A percentile compares a stretch with the other conserved stretches of the same genome.
Conservation (phyloP, 192 early-diverging fungal genomes). For the Backusella mclennaniae region DNA sequence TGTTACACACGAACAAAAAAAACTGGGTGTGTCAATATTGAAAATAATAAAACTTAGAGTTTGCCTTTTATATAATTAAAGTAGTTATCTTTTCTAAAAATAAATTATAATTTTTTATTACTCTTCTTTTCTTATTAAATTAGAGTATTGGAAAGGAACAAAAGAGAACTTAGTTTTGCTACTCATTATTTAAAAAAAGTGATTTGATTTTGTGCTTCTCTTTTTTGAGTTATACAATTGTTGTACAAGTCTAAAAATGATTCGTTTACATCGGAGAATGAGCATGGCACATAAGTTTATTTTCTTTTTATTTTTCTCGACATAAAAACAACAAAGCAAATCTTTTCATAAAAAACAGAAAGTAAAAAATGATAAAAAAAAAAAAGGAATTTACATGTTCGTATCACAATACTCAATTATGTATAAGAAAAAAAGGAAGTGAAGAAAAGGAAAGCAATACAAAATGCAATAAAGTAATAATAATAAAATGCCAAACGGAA, state of each 20-base stretch:
- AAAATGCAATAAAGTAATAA: not conserved
- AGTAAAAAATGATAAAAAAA: not conserved
- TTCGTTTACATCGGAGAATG: not conserved
- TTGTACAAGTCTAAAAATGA: not conserved
- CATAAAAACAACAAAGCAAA: not conserved
- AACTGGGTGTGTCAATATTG: not conserved
- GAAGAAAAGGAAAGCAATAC: not conserved
- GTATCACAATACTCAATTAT: not conserved
- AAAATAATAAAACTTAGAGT: not conserved
- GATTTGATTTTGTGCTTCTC: conserved; percentile 6
- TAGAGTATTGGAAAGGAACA: not conserved
- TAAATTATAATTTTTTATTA: not conserved
- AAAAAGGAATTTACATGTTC: not conserved
- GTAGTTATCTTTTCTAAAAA: not conserved
- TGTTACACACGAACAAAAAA: not conserved
- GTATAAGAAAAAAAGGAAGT: not conserved
- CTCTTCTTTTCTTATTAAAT: not conserved
- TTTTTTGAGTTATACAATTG: not conserved
- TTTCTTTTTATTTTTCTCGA: not conserved
- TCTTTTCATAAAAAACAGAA: conserved; percentile 5
- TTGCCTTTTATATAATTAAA: not conserved
- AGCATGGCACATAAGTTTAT: conserved; percentile 2
- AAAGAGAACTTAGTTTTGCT: not conserved
- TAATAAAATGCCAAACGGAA: not conserved
- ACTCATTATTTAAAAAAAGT: not conserved